Base-by-base conservation (phyloP, 805 yeast genomes). In the Millerozyma miso region DNA sequence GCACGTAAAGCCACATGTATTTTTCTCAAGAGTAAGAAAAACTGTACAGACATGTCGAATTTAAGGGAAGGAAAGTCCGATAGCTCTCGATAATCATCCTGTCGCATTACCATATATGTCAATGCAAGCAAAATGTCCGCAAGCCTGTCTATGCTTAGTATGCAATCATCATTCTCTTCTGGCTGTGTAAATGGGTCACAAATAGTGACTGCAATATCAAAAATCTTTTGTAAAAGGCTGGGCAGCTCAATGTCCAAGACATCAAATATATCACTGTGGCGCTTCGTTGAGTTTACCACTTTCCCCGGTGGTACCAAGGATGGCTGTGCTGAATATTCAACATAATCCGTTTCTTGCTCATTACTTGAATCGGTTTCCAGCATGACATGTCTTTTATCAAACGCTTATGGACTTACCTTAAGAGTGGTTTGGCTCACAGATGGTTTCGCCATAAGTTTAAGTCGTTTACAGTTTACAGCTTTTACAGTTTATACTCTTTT, bases 141-240 rank as follows among this genome's bases (percentile, higher is more conserved):
- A 10, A 81, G 53, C n/a, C 73, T 55, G 46, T 80, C 81, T 4
- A 82, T 57, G 7, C 88, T 81, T 14, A 81, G 63, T 1, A 80
- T 63, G 41, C 68, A 62, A 10, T 63, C 59, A 43, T 79, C 84
- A 18, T 71, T 72, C 33, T 82, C 85, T 19, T 74, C 72, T 0
- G 93, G 89, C 51, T 83, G 88, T 1, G 89, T 81, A 51, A 74
- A 67, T 2, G 89, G 88, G 56, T 85, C 90, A 42, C 73, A 58
- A 4, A 60, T 44, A n/a, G 62, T 53, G 14, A 52, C 47, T 4
- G 50, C 46, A 1, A 54, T 51, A n/a, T 40, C 35, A 43, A 56
- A 60, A 10, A 53, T 47, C 19, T 46, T 51, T n/a, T 42, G 33
- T 19, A 51, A 41, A 31, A 44, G 39, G 13, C 40, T 39, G 3